Conservation (phyloP, 345 rosid species). For the Salix viminalis region DNA sequence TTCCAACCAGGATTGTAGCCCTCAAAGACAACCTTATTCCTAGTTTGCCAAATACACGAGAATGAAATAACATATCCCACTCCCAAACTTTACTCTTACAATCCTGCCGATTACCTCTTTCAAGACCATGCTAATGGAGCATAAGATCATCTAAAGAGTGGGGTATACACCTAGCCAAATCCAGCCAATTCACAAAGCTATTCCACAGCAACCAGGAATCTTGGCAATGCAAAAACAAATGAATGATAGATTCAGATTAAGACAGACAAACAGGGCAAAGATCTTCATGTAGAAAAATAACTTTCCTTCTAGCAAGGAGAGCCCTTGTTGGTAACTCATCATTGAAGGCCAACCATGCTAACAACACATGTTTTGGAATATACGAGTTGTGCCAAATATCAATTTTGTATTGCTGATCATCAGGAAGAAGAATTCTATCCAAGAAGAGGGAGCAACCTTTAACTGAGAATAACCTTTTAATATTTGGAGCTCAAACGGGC, state of each 20-base stretch:
- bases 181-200: background rate
- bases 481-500: too few relatives aligned
- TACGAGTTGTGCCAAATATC: too few relatives aligned
- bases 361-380: background rate
- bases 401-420: too few relatives aligned
- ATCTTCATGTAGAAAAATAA: background rate
- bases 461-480: too few relatives aligned
- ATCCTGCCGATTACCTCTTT: background rate
- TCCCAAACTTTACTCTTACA: background rate
- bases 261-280: too few relatives aligned
- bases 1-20: background rate
- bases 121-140: background rate
- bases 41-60: background rate
- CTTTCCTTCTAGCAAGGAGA: background rate
- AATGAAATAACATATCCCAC: too few relatives aligned
- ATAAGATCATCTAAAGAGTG: background rate
- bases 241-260: background rate
- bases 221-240: background rate
- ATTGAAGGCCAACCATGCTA: background rate
- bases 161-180: too few relatives aligned
- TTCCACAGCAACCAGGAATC: background rate
- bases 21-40: too few relatives aligned
- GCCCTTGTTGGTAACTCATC: background rate
- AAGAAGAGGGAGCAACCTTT: too few relatives aligned
- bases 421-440: too few relatives aligned